These are phyloP conservation scores for Sclerotinia sclerotiorum DNA, from an alignment of 2,329 filamentous ascomycete species.

Conservation along the genomic window DNA sequence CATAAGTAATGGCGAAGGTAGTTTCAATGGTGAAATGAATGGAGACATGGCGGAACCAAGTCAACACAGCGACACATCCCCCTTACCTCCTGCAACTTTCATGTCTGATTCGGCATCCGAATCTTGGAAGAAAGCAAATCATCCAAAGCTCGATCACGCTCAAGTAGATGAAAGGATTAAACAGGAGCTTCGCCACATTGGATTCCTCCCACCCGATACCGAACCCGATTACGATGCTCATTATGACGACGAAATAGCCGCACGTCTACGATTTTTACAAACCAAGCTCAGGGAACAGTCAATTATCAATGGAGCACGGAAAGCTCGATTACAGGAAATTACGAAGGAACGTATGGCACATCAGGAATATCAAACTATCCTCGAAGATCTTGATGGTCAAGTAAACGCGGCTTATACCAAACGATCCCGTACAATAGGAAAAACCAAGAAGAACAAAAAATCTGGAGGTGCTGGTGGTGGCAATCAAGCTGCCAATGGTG, in stretches of 20 bases:
- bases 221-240: conserved; percentile 82
- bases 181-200: conserved; percentile 86
- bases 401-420: conserved; percentile 95
- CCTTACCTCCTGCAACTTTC: conserved; percentile 67
- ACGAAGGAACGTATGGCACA: conserved; percentile 91
- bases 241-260: conserved; percentile 91
- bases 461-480: conserved; percentile 74
- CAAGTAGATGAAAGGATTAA: conserved; percentile 89
- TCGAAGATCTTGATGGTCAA: conserved; percentile 92
- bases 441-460: conserved; percentile 86
- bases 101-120: conserved; percentile 77
- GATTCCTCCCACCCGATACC: conserved; percentile 71
- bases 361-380: conserved; percentile 95
- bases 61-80: conserved; percentile 35
- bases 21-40: conserved; percentile 48
- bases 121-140: conserved; percentile 74
- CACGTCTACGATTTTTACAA: conserved; percentile 82
- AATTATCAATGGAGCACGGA: conserved; percentile 86
- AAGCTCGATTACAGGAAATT: conserved; percentile 80
- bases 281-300: conserved; percentile 77
- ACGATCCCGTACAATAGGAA: conserved; percentile 88
- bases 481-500: conserved; percentile 59
- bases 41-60: conserved; percentile 36
- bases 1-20: conserved; percentile 49
- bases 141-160: conserved; percentile 76